Percentiles rank a stretch among this genome's conserved stretches.
Evolutionary conservation across 1,284 basidiomycete genomes (phyloP).

Genomic region (Heliocybe sulcata): DNA sequence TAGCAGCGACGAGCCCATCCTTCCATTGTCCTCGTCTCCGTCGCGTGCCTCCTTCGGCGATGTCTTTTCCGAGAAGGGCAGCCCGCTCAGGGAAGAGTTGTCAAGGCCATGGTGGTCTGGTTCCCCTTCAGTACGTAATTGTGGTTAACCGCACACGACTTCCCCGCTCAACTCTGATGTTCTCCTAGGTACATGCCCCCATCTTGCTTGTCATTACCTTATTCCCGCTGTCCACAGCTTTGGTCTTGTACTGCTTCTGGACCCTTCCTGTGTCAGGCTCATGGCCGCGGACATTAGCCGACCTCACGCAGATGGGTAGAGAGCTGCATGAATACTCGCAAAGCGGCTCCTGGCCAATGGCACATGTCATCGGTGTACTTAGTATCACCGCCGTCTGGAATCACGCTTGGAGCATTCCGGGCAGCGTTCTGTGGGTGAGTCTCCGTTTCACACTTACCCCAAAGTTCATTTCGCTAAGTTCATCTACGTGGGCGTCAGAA

Average conservation of each 20-base stretch:
- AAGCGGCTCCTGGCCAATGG: constrained; percentile 51
- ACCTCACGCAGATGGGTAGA: constrained; percentile 65
- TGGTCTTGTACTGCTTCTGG: constrained; percentile 42
- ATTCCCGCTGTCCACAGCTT: constrained; percentile 53
- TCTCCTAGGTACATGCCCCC: constrained; percentile 46
- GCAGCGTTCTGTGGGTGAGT: constrained; percentile 82
- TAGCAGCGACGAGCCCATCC: constrained; percentile 44
- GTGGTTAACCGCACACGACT: constrained; percentile 2
- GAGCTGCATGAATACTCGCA: constrained; percentile 73
- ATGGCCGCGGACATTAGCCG: constrained; percentile 69
- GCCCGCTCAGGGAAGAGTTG: constrained; percentile 18
- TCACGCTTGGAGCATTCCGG: constrained; percentile 91
- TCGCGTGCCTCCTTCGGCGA: constrained; percentile 44
- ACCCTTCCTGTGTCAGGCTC: constrained; percentile 66
- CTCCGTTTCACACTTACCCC: constrained; percentile 5
- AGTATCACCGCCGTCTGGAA: constrained; percentile 87
- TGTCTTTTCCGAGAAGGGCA: constrained; percentile 31
- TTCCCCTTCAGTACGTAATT: constrained; percentile 39
- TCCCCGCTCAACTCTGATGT: constrained; percentile 12
- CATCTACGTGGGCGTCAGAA: constrained; percentile 45
- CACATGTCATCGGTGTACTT: constrained; percentile 76
- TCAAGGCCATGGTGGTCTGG: constrained; percentile 31
- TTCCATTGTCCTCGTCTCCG: constrained; percentile 65
- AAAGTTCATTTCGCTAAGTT: not conserved
- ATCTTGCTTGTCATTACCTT: constrained; percentile 60